A percentile compares a stretch with the other conserved stretches of the same genome.
Conservation (phyloP, 164 flowering plant genomes). For the Kalanchoe fedtschenkoi region DNA sequence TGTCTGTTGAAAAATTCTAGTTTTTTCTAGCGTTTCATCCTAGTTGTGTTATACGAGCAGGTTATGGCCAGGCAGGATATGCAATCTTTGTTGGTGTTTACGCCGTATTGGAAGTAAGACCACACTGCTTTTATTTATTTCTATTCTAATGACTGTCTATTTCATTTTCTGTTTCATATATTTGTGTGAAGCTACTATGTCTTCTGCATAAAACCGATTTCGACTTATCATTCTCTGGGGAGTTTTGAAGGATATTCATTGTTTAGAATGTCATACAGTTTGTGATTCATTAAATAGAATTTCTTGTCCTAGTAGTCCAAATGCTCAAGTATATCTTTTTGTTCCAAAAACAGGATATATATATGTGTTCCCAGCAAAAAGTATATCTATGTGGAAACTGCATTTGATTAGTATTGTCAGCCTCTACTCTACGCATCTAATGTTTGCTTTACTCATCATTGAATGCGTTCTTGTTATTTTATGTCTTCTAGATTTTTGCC, state of each 20-base stretch:
- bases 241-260: background rate
- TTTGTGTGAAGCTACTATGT: background rate
- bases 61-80: slow-evolving; percentile 95
- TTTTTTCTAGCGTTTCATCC: background rate
- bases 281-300: background rate
- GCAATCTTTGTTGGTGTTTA: slow-evolving; percentile 87
- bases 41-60: slow-evolving; percentile 24
- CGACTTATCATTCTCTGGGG: too few relatives aligned
- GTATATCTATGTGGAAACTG: background rate
- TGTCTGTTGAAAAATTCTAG: background rate
- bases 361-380: too few relatives aligned
- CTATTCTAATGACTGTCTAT: background rate
- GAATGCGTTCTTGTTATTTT: background rate
- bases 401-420: background rate
- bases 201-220: too few relatives aligned
- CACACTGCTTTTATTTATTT: background rate
- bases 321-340: too few relatives aligned
- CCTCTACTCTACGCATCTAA: background rate
- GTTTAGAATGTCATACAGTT: background rate
- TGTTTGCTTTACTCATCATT: background rate
- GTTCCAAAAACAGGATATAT: too few relatives aligned
- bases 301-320: background rate
- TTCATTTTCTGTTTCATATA: background rate
- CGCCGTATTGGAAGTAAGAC: slow-evolving; percentile 78
- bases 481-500: slow-evolving; percentile 61